phyloP scores from a whole-genome alignment of 768 basidiomycete species.

The Ephemerocybe angulata region DNA sequence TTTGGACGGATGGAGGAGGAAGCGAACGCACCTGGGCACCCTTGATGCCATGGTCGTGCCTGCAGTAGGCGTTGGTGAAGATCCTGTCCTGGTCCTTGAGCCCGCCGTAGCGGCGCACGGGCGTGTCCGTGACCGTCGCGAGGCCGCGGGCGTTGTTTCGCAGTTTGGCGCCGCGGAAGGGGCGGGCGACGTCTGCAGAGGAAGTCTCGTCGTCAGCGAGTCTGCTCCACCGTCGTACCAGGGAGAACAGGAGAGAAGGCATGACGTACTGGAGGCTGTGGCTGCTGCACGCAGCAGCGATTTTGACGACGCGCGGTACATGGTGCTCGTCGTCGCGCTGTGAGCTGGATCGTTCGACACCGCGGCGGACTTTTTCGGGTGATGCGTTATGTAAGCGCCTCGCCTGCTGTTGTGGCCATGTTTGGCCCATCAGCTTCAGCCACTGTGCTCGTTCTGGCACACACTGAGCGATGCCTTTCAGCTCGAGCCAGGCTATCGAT shows the following conservation, averaged over 20 bases:
- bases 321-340: constrained; percentile 31
- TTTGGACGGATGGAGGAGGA: background rate
- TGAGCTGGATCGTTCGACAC: constrained; percentile 18
- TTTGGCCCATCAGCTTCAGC: constrained; percentile 10
- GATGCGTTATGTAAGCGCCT: constrained; percentile 6
- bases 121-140: constrained; percentile 80
- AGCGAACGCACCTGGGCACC: constrained; percentile 70
- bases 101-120: constrained; percentile 88
- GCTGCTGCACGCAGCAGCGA: constrained; percentile 30
- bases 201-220: constrained; percentile 1
- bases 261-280: constrained; percentile 26
- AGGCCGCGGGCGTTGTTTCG: constrained; percentile 39
- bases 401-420: no score
- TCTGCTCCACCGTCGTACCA: no score
- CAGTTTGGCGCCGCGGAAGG: constrained; percentile 34
- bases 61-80: constrained; percentile 86
- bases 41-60: constrained; percentile 90
- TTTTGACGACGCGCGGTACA: constrained; percentile 32
- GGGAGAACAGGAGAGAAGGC: background rate
- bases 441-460: no score
- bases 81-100: constrained; percentile 93
- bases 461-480: no score
- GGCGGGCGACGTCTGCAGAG: constrained; percentile 23
- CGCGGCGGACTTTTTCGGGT: constrained; percentile 29
- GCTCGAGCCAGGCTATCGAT: no score